These are phyloP conservation scores for Clonostachys solani DNA, from an alignment of 2,329 filamentous ascomycete genomes.

Conservation along the genomic window DNA sequence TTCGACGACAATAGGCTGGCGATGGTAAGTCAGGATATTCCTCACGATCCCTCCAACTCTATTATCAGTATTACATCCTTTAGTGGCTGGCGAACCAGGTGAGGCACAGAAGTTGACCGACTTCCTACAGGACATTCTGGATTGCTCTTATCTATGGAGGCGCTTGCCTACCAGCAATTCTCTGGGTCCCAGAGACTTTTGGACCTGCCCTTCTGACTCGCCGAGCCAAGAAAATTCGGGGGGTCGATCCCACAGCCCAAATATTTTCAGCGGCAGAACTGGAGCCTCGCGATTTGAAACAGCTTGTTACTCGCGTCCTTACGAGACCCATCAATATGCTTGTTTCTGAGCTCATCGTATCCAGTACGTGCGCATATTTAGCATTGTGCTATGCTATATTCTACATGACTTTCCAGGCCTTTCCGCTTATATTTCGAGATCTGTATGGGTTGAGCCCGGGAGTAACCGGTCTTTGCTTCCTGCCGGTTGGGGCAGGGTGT, in stretches of 20 bases:
- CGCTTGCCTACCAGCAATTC: slow-evolving; percentile 50
- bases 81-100: too few species aligned
- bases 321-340: slow-evolving; percentile 71
- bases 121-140: slow-evolving; percentile 54
- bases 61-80: too few species aligned
- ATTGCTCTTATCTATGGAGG: slow-evolving; percentile 66
- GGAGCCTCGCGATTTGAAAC: slow-evolving; percentile 49
- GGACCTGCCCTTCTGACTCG: slow-evolving; percentile 51
- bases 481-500: slow-evolving; percentile 64
- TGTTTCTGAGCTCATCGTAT: slow-evolving; percentile 67
- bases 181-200: slow-evolving; percentile 63
- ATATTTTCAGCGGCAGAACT: slow-evolving; percentile 60
- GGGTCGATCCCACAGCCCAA: slow-evolving; percentile 41
- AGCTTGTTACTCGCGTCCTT: slow-evolving; percentile 65
- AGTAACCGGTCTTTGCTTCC: slow-evolving; percentile 61
- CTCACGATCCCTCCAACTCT: too few species aligned
- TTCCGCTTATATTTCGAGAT: slow-evolving; percentile 62
- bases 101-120: too few species aligned
- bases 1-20: slow-evolving; percentile 55
- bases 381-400: slow-evolving; percentile 64
- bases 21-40: slow-evolving; percentile 24
- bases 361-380: slow-evolving; percentile 65
- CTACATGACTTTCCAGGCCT: slow-evolving; percentile 74
- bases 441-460: slow-evolving; percentile 62
- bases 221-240: slow-evolving; percentile 53